These are phyloP conservation scores for Lactarius evosmus DNA, from an alignment of 768 basidiomycete genomes.

Conservation along the genomic window DNA sequence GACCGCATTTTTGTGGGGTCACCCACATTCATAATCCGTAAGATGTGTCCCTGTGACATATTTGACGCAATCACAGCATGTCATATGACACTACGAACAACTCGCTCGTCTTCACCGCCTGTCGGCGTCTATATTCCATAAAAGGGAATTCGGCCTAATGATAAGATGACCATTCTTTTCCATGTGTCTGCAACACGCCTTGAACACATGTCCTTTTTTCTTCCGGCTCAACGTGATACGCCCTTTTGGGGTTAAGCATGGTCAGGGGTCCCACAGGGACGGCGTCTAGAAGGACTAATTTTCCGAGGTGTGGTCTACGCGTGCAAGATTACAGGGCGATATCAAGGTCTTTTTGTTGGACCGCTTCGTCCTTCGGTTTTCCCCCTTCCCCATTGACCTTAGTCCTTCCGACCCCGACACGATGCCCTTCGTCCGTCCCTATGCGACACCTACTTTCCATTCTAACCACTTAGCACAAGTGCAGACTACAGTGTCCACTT, in stretches of 20 bases:
- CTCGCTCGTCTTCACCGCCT: constrained; percentile 7
- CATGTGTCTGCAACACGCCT: constrained; percentile 23
- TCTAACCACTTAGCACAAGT: background rate
- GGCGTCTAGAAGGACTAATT: constrained; percentile 10
- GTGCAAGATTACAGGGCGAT: constrained; percentile 18
- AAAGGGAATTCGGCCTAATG: constrained; percentile 16
- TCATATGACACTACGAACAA: constrained; percentile 1
- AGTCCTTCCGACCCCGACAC: background rate
- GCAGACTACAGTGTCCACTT: constrained; percentile 2
- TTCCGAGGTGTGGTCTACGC: constrained; percentile 19
- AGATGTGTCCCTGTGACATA: constrained; percentile 18
- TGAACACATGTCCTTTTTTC: constrained; percentile 21
- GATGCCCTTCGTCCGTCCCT: constrained; percentile 14
- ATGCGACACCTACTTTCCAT: constrained; percentile 3
- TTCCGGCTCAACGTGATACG: constrained; percentile 7
- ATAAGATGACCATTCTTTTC: constrained; percentile 22
- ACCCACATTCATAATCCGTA: constrained; percentile 11
- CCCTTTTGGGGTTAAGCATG: constrained; percentile 16
- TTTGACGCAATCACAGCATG: constrained; percentile 26
- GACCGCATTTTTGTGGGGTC: background rate
- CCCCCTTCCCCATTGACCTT: constrained; percentile 13
- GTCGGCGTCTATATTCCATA: constrained; percentile 13
- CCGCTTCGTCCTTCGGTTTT: constrained; percentile 13
- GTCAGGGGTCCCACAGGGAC: constrained; percentile 9
- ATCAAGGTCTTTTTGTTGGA: constrained; percentile 20